Evolutionary conservation across 148 eudicot species (phyloP).

Genomic region (Arctostaphylos glauca): DNA sequence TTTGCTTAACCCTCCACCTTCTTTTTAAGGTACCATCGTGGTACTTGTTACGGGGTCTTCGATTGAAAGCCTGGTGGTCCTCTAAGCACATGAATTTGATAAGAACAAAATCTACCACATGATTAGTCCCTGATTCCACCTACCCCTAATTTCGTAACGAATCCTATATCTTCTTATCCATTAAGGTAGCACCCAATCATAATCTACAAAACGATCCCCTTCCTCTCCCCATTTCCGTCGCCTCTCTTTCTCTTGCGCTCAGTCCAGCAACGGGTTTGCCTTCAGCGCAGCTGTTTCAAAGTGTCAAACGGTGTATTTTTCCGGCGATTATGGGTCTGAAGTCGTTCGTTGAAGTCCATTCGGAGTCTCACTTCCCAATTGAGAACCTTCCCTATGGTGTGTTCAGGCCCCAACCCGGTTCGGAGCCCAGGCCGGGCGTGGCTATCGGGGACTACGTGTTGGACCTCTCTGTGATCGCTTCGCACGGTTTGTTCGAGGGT

Average conservation of each 20-base stretch:
- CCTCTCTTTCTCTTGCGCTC: not conserved
- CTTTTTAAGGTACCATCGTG: not conserved
- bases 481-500: constrained; percentile 64
- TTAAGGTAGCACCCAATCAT: too few species aligned
- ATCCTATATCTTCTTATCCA: not conserved
- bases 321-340: constrained; percentile 34
- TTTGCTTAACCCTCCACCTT: not conserved
- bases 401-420: constrained; percentile 52
- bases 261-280: not conserved
- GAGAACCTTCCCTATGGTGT: constrained; percentile 92
- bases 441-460: constrained; percentile 83
- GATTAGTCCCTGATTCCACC: not conserved
- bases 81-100: too few species aligned
- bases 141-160: not conserved
- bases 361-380: constrained; percentile 83
- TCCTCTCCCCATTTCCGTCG: not conserved
- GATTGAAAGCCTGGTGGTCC: not conserved
- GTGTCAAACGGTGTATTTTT: not conserved
- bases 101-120: not conserved
- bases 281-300: not conserved
- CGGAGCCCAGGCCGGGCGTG: constrained; percentile 71
- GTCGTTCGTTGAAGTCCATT: constrained; percentile 60
- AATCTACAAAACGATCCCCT: not conserved
- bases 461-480: constrained; percentile 65
- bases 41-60: not conserved